Percentiles rank a stretch among this genome's conserved stretches.
Evolutionary conservation across 2,329 filamentous ascomycete genomes (phyloP).

Genomic region (Mycosphaerelloides madeirae): DNA sequence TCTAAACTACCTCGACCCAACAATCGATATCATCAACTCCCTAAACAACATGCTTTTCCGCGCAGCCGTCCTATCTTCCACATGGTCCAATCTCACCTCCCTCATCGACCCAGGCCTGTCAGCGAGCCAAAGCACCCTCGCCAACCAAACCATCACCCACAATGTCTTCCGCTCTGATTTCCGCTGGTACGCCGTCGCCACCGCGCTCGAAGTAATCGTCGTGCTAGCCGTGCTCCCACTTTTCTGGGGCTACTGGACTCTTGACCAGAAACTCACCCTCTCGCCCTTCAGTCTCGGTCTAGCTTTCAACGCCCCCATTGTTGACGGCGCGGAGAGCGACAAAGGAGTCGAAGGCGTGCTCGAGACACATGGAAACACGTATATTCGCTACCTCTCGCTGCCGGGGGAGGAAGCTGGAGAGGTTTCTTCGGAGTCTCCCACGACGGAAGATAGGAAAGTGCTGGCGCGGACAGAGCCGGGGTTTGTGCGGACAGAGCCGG

Average conservation of each 20-base stretch:
- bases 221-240: slow-evolving; percentile 10
- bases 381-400: no score
- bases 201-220: slow-evolving; percentile 8
- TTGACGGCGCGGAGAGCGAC: no score
- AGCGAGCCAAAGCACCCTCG: slow-evolving; percentile 4
- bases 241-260: slow-evolving; percentile 17
- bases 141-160: slow-evolving; percentile 6
- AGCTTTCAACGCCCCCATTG: slow-evolving; percentile 1
- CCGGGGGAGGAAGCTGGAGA: no score
- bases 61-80: slow-evolving; percentile 3
- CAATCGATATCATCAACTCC: slow-evolving; percentile 3
- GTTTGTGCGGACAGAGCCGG: no score
- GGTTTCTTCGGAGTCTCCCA: no score
- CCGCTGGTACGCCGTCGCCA: slow-evolving; percentile 13
- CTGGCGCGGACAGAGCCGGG: no score
- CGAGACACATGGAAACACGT: no score
- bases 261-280: neutral
- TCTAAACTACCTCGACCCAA: slow-evolving; percentile 11
- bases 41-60: slow-evolving; percentile 14
- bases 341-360: no score
- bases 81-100: neutral
- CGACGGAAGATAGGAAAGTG: no score
- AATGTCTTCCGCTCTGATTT: slow-evolving; percentile 17
- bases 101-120: slow-evolving; percentile 8
- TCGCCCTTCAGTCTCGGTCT: neutral